Base-by-base conservation (phyloP, 2,329 filamentous ascomycete genomes). In the Aureobasidium sp. region DNA sequence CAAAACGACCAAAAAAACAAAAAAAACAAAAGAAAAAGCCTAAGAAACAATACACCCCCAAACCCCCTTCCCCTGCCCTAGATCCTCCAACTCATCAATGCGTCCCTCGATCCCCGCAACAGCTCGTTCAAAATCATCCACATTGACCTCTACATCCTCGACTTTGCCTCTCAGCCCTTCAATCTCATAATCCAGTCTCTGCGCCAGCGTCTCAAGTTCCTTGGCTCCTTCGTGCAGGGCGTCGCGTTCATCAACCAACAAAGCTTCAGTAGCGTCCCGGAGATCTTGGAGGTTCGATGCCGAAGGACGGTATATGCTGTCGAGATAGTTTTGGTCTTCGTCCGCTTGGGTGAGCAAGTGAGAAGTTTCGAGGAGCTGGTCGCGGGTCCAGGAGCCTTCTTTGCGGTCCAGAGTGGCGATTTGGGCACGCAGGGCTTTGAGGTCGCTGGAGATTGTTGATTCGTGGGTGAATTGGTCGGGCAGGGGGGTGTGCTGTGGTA, bases 171-270 rank as follows among this genome's bases (percentile, higher is more conserved):
- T 81, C n/a, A 97, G 78, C 17, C 86, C 85, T 64, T 88, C 84
- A 64, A 97, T 87, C 77, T 97, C 93, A 74, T 97, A 97, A 70
- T 97, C 92, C 61, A 97, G 80, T 74, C 92, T 92, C 22, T 91
- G 90, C 2, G 88, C 85, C 42, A 95, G 78, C 25, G 88, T 83
- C 72, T 96, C 91, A 15, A 97, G 81, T 66, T 94, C 89, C 72
- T 88, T 88, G 64, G 91, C 79, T 17, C 82, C 82, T 70, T 94
- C 90, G 4, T 82, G 84, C 41, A 96, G 78, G 58, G 83, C 81
- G 25, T 81, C 80, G 44, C 87, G 84, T 74, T 95, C 89, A 52
- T 87, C 84, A 0, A 81, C 80, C 11, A 96, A 75, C 17, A 91
- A 77, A 63, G 89, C 87, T 37, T 87, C 83, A 1, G 87, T 87